phyloP scores from a whole-genome alignment of 768 basidiomycete species.

The Clathrus columnatus region DNA sequence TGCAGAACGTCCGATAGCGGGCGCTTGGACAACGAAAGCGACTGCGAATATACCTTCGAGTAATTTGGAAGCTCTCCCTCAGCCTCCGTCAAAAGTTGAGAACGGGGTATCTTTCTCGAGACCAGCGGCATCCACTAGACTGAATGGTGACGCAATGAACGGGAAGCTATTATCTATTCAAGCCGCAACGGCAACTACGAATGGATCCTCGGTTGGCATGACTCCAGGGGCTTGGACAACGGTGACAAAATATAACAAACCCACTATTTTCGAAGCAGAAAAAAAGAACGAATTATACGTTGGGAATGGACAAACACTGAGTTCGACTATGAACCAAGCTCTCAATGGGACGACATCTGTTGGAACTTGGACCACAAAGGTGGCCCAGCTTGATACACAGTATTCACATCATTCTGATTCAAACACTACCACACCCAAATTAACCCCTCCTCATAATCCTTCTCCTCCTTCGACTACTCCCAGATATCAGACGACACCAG shows the following conservation, averaged over 20 bases:
- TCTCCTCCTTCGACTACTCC: neutral
- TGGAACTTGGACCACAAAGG: slow-evolving; percentile 9
- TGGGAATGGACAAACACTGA: neutral
- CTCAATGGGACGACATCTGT: neutral
- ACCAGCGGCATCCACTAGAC: neutral
- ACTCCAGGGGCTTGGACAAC: slow-evolving; percentile 8
- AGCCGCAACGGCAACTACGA: neutral
- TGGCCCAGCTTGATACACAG: neutral
- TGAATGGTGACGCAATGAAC: neutral
- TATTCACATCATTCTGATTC: neutral
- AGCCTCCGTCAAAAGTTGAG: neutral
- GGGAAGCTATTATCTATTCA: neutral
- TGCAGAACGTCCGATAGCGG: neutral
- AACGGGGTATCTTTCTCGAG: neutral
- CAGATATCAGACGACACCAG: neutral
- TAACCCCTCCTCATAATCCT: neutral
- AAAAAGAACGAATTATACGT: neutral
- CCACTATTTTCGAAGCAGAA: slow-evolving; percentile 4
- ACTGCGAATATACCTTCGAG: neutral
- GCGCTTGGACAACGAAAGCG: slow-evolving; percentile 3
- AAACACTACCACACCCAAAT: neutral
- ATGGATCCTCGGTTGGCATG: neutral
- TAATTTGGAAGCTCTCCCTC: neutral
- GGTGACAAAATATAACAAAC: neutral
- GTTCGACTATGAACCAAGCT: neutral